Evolutionary conservation across 139 green algal genomes (phyloP).

Genomic region (Microglena sp.): DNA sequence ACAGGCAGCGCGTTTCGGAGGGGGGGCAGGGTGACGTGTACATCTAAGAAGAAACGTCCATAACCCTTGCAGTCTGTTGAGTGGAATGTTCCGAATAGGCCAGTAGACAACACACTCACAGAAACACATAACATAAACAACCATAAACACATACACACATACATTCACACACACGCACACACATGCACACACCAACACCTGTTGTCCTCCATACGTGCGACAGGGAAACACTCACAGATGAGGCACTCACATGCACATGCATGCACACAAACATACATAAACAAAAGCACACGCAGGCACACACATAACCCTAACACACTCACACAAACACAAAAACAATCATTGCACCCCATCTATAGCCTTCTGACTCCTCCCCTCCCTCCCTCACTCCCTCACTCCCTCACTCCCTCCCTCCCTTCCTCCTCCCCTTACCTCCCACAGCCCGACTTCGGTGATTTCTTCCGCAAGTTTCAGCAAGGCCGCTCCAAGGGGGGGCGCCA

Average conservation of each 20-base stretch:
- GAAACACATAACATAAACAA: too few relatives aligned
- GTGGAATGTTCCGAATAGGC: background rate
- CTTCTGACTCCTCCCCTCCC: background rate
- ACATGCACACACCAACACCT: too few relatives aligned
- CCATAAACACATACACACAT: too few relatives aligned
- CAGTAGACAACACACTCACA: too few relatives aligned
- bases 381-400: background rate
- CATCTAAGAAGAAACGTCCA: background rate
- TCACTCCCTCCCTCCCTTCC: background rate
- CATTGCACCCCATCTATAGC: background rate
- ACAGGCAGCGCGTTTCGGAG: background rate
- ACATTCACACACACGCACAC: too few relatives aligned
- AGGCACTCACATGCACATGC: too few relatives aligned
- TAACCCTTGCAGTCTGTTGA: background rate
- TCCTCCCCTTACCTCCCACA: conserved; percentile 1
- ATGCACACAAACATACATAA: too few relatives aligned
- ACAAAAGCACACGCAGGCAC: too few relatives aligned
- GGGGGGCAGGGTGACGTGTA: background rate
- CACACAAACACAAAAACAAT: background rate
- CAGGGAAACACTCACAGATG: too few relatives aligned
- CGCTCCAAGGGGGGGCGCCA: background rate
- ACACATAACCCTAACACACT: too few relatives aligned
- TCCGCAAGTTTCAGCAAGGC: conserved; percentile 7
- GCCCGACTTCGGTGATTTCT: conserved; percentile 22
- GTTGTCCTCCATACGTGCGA: too few relatives aligned